phyloP scores from a whole-genome alignment of 169 alveolate species.

The Babesia ovata region DNA sequence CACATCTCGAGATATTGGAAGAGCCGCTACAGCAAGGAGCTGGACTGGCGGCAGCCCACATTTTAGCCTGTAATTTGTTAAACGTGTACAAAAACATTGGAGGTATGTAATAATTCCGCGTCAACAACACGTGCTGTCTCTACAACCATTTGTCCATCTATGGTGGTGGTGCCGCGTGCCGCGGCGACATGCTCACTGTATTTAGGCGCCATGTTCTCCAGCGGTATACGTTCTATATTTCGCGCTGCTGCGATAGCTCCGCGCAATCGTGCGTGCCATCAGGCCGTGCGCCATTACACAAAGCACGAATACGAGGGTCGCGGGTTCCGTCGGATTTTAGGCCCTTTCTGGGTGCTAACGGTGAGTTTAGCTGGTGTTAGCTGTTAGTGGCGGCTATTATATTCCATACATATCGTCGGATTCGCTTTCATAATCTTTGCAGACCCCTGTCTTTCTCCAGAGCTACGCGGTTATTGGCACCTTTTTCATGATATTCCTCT shows the following conservation, averaged over 20 bases:
- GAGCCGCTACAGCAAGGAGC: slow-evolving; percentile 45
- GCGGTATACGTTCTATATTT: slow-evolving; percentile 9
- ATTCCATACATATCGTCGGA: neutral
- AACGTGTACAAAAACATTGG: neutral
- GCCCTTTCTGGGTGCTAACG: slow-evolving; percentile 60
- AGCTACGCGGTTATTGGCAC: slow-evolving; percentile 20
- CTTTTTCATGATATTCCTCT: slow-evolving; percentile 36
- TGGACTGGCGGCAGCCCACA: slow-evolving; percentile 72
- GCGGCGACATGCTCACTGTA: neutral
- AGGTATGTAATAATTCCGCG: too few species aligned
- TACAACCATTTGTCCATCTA: neutral
- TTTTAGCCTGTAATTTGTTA: neutral
- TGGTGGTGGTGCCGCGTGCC: neutral
- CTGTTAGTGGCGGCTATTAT: neutral
- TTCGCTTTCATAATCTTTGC: neutral
- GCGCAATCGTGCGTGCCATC: neutral
- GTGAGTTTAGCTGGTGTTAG: slow-evolving; percentile 5
- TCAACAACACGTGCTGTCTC: too few species aligned
- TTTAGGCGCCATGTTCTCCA: neutral
- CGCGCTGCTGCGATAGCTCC: slow-evolving; percentile 4
- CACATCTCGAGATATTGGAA: slow-evolving; percentile 79
- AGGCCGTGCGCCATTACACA: slow-evolving; percentile 45
- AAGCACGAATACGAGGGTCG: slow-evolving; percentile 59
- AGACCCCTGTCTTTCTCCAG: slow-evolving; percentile 53
- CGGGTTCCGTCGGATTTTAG: slow-evolving; percentile 44